Conservation (phyloP, 2,329 filamentous ascomycete genomes). For the Ophiostoma populinum region DNA sequence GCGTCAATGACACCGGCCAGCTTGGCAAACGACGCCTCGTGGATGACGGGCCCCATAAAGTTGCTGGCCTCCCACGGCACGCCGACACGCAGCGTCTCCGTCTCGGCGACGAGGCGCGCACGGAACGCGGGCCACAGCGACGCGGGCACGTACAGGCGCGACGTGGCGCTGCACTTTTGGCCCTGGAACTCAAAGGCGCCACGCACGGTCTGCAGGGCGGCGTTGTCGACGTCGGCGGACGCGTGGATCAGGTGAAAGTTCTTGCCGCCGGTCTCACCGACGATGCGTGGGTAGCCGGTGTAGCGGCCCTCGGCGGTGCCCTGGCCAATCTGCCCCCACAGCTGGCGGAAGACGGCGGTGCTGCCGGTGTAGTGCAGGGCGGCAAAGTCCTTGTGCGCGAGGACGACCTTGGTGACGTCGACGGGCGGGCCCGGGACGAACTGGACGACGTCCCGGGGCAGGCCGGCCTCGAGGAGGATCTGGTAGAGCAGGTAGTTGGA, state of each 20-base stretch:
- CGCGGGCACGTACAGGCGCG: conserved; percentile 36
- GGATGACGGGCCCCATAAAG: conserved; percentile 33
- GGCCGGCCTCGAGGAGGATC: conserved; percentile 78
- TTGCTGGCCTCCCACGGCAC: conserved; percentile 17
- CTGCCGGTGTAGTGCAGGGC: conserved; percentile 92
- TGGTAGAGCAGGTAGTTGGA: conserved; percentile 83
- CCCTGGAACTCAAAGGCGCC: conserved; percentile 33
- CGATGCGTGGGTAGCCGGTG: conserved; percentile 46
- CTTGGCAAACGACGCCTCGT: conserved; percentile 27
- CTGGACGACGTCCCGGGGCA: conserved; percentile 80
- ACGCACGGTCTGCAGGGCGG: conserved; percentile 27
- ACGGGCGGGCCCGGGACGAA: conserved; percentile 82
- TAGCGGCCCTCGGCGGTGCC: conserved; percentile 72
- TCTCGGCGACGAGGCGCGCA: conserved; percentile 20
- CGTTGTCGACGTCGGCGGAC: conserved; percentile 28
- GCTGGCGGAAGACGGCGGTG: conserved; percentile 73
- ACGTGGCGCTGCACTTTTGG: conserved; percentile 34
- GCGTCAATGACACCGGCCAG: conserved; percentile 27
- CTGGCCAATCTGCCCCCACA: conserved; percentile 73
- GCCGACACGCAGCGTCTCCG: conserved; percentile 17
- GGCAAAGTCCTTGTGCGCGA: conserved; percentile 65
- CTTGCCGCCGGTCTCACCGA: conserved; percentile 35
- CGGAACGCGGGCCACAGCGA: conserved; percentile 24
- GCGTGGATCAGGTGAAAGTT: conserved; percentile 33
- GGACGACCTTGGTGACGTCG: conserved; percentile 60